Base-by-base conservation (phyloP, 1,284 basidiomycete species). In the Fomes fomentarius region DNA sequence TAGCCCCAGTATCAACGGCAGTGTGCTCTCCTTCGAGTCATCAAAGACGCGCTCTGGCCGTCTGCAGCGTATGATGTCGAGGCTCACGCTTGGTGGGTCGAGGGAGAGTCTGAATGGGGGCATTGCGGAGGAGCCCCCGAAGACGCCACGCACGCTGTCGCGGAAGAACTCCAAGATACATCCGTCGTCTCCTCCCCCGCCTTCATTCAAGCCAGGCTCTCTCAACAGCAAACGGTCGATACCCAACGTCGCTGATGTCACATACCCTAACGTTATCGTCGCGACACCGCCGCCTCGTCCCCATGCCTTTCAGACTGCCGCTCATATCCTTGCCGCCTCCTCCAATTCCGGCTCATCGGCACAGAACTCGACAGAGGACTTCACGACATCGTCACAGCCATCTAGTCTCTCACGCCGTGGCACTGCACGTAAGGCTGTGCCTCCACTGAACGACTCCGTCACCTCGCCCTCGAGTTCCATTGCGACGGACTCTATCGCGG, bases 51-150 rank as follows among this genome's bases (percentile, higher is more conserved):
- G 85, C 62, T 67, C 72, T 5, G 63, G 65, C 46, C 79, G 88
- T 31, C 71, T 91, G 54, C 85, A 89, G 66, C 82, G 84, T 57
- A 92, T 92, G 85, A 88, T 92, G 63, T 91, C 89, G 22, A 84
- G 83, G 61, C 73, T 92, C 42, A 83, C 81, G 44, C 72, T 89
- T 51, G 77, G 82, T 6, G 75, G 75, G 45, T 76, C 73, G 25
- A 79, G 77, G 49, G 83, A 83, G 63, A 67, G 67, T 47, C 65
- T 82, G 52, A 67, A 66, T 41, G 65, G 63, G 30, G 50, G 52
- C 34, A 67, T 69, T 24, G 67, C 63, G 41, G 69, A 66, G 39
- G 60, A 56, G 57, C 56, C 48, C 34, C 61, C 61, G 38, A 57
- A 57, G 55, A 50, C 43, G 19, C 52, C 54, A 10, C 57, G 59